Percentiles rank a stretch among this genome's conserved stretches.
These are phyloP conservation scores for Aspergillus costaricaensis DNA, from an alignment of 2,329 filamentous ascomycete species.

Conservation along the genomic window DNA sequence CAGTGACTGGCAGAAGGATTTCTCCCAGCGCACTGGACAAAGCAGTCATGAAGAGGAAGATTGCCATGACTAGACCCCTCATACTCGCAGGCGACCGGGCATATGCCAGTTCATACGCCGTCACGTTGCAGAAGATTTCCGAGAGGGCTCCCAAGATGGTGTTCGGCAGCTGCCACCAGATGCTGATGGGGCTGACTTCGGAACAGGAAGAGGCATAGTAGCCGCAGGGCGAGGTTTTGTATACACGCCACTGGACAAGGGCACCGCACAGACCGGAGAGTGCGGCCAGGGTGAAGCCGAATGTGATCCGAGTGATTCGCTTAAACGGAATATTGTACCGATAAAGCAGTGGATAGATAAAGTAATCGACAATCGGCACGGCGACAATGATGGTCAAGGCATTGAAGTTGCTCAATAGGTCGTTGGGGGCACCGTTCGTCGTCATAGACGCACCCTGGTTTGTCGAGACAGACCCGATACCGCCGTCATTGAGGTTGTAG, in stretches of 20 bases:
- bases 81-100: constrained; percentile 46
- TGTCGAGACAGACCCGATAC: constrained; percentile 53
- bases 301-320: constrained; percentile 53
- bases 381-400: constrained; percentile 51
- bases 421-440: constrained; percentile 55
- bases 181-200: constrained; percentile 42
- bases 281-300: constrained; percentile 54
- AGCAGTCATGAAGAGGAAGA: constrained; percentile 46
- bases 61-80: constrained; percentile 45
- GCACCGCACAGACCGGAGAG: constrained; percentile 44
- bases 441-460: constrained; percentile 53
- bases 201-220: constrained; percentile 43
- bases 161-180: constrained; percentile 48
- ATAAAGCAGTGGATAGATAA: constrained; percentile 51
- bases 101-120: constrained; percentile 50
- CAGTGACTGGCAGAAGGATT: constrained; percentile 46
- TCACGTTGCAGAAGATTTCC: constrained; percentile 48
- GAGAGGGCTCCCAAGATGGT: constrained; percentile 41
- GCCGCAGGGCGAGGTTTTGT: constrained; percentile 49
- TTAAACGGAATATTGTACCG: constrained; percentile 49
- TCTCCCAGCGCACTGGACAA: constrained; percentile 45
- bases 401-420: constrained; percentile 55
- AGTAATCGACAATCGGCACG: constrained; percentile 52
- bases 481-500: constrained; percentile 45
- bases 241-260: constrained; percentile 50